These are phyloP conservation scores for Apiospora marii DNA, from an alignment of 2,329 filamentous ascomycete species.

Conservation along the genomic window DNA sequence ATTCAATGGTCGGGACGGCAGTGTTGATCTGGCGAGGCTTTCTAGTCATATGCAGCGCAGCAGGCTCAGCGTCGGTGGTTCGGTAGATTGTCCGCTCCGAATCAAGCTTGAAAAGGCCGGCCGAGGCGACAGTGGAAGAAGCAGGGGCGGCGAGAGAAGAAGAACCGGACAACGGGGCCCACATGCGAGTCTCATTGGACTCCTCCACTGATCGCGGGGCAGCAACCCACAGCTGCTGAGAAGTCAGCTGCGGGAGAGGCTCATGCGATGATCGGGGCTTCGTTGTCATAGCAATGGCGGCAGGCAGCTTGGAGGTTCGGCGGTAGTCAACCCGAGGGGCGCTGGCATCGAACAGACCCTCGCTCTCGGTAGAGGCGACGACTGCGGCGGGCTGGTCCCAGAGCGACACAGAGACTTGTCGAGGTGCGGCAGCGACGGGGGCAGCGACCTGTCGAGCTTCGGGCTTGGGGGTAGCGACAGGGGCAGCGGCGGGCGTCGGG, in stretches of 20 bases:
- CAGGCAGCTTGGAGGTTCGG: conserved; percentile 32
- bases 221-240: conserved; percentile 46
- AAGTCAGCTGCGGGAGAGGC: conserved; percentile 42
- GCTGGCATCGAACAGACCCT: conserved; percentile 35
- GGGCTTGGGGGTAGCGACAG: not conserved
- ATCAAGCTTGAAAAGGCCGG: conserved; percentile 44
- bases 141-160: not conserved
- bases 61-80: conserved; percentile 43
- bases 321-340: conserved; percentile 32
- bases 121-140: not conserved
- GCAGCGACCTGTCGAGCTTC: not conserved
- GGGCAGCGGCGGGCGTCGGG: not conserved
- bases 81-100: conserved; percentile 41
- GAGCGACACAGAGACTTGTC: conserved; percentile 24
- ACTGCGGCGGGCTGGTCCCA: conserved; percentile 30
- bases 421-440: not conserved
- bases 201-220: not conserved
- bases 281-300: conserved; percentile 31
- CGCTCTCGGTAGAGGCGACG: conserved; percentile 20
- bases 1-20: conserved; percentile 36
- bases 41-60: conserved; percentile 44
- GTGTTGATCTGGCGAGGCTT: conserved; percentile 41
- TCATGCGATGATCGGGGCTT: conserved; percentile 30
- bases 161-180: conserved; percentile 21
- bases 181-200: conserved; percentile 8